Conservation (phyloP, 2,329 filamentous ascomycete species). For the Diplocarpon rosae region DNA sequence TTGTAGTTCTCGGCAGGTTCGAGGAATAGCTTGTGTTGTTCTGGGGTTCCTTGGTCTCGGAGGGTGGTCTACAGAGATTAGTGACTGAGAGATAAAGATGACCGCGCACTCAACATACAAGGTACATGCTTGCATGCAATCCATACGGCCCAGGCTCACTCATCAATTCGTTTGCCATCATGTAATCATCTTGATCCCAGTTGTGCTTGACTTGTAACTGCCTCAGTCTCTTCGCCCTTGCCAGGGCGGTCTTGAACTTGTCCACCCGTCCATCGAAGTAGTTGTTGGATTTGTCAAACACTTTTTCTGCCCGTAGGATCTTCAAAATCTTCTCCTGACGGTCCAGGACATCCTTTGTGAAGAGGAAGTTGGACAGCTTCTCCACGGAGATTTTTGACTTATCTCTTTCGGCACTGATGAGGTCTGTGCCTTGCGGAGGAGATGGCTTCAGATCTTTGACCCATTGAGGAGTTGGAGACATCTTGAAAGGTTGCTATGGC, state of each 20-base stretch:
- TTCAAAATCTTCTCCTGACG: conserved; percentile 48
- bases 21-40: conserved; percentile 64
- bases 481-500: neutral
- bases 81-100: neutral
- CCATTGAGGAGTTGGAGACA: conserved; percentile 38
- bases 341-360: conserved; percentile 53
- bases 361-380: conserved; percentile 56
- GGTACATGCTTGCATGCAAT: conserved; percentile 59
- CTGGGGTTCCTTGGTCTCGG: conserved; percentile 58
- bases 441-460: conserved; percentile 56
- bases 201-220: conserved; percentile 54
- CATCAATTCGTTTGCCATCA: conserved; percentile 55
- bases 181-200: conserved; percentile 55
- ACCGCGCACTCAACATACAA: conserved; percentile 32
- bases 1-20: conserved; percentile 58
- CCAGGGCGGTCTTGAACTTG: conserved; percentile 58
- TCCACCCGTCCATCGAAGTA: conserved; percentile 62
- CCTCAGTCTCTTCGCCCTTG: conserved; percentile 57
- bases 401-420: conserved; percentile 57
- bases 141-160: conserved; percentile 65
- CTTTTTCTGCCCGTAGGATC: conserved; percentile 53
- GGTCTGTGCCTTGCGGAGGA: conserved; percentile 55
- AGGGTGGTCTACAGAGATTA: conserved; percentile 44
- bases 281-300: conserved; percentile 71
- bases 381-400: conserved; percentile 57